Evolutionary conservation across 2,329 filamentous ascomycete species (phyloP).

Genomic region (Coniochaeta pulveracea): DNA sequence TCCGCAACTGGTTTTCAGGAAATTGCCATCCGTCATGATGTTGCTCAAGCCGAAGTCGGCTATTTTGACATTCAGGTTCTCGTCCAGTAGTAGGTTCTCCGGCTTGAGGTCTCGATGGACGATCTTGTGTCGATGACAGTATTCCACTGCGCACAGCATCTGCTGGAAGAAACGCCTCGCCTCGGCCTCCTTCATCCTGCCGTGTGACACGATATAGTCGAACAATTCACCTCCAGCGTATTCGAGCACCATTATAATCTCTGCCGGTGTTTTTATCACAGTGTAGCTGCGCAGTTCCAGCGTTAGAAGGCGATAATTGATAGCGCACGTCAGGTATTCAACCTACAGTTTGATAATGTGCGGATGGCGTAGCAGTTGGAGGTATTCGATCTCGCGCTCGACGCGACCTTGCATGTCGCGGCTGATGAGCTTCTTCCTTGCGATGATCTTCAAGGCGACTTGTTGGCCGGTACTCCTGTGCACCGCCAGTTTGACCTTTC

Average conservation of each 20-base stretch:
- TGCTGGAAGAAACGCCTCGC: conserved; percentile 99
- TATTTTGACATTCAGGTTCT: conserved; percentile 96
- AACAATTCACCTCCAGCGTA: conserved; percentile 95
- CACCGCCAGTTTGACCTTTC: conserved; percentile 94
- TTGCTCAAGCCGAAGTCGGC: conserved; percentile 98
- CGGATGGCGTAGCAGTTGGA: conserved; percentile 88
- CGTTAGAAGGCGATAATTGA: conserved; percentile 13
- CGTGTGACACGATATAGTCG: conserved; percentile 94
- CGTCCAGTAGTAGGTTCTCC: conserved; percentile 90
- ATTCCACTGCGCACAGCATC: conserved; percentile 97
- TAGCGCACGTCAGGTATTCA: not conserved
- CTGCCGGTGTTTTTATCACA: conserved; percentile 85
- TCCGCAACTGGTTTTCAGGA: conserved; percentile 95
- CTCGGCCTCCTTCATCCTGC: conserved; percentile 79
- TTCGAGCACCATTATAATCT: conserved; percentile 99
- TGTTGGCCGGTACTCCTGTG: conserved; percentile 89
- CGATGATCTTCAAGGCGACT: conserved; percentile 96
- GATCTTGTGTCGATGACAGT: conserved; percentile 97
- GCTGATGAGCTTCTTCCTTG: conserved; percentile 89
- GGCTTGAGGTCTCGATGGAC: conserved; percentile 96
- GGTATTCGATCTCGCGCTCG: conserved; percentile 95
- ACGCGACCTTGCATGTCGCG: conserved; percentile 96
- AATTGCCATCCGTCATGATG: conserved; percentile 99
- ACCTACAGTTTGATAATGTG: conserved; percentile 96
- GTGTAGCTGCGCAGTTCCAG: conserved; percentile 55